Evolutionary conservation across 495 filamentous ascomycete species (phyloP).

Genomic region (Polyplosphaeria fusca): DNA sequence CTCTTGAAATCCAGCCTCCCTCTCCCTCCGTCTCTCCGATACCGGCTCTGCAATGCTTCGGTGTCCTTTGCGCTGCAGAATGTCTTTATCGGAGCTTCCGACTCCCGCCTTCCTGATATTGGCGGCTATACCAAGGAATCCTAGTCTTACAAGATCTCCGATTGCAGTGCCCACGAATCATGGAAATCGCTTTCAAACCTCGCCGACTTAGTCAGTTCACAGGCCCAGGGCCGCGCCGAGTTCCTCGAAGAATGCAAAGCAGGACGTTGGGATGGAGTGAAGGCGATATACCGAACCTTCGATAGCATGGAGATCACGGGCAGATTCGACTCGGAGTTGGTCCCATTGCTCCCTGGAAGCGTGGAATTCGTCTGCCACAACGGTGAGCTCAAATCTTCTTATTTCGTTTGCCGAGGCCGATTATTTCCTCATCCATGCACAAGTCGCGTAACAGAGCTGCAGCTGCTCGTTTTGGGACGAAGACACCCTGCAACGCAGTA

Average conservation of each 20-base stretch:
- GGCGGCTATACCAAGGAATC: not conserved
- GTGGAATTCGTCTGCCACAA: constrained; percentile 81
- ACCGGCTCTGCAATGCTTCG: constrained; percentile 1
- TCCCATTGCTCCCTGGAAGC: constrained; percentile 59
- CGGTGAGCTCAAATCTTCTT: constrained; percentile 42
- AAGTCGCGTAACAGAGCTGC: not conserved
- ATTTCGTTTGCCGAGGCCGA: not conserved
- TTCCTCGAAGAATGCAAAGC: constrained; percentile 72
- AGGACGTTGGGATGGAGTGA: constrained; percentile 64
- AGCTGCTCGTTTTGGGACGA: not conserved
- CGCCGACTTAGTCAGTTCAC: constrained; percentile 51
- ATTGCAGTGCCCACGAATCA: constrained; percentile 46
- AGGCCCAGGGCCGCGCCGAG: constrained; percentile 54
- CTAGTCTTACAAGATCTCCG: constrained; percentile 20
- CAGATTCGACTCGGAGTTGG: constrained; percentile 46
- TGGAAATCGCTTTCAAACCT: constrained; percentile 52
- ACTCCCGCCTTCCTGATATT: constrained; percentile 6
- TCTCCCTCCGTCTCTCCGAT: no score
- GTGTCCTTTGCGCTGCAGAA: not conserved
- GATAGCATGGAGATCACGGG: constrained; percentile 65
- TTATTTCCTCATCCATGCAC: not conserved
- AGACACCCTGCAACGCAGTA: no score
- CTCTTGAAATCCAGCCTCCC: no score
- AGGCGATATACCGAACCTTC: constrained; percentile 77
- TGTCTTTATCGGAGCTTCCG: not conserved